Percentiles rank a stretch among this genome's conserved stretches.
Evolutionary conservation across 2,329 filamentous ascomycete genomes (phyloP).

Genomic region (Thelonectria blattea): DNA sequence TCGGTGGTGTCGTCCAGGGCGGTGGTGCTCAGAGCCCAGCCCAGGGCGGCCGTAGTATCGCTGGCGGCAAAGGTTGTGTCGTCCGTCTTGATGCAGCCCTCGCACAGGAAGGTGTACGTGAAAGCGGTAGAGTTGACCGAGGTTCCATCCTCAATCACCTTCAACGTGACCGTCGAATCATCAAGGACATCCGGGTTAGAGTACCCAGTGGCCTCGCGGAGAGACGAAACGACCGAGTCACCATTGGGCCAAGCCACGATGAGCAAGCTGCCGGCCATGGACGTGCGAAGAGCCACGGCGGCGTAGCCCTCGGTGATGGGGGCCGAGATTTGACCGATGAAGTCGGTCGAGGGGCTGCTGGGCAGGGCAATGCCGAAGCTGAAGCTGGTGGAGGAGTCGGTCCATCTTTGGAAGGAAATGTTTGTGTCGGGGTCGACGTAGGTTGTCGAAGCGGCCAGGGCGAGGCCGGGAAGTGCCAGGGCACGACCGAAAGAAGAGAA

Average conservation of each 20-base stretch:
- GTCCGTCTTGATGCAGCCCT: conserved; percentile 60
- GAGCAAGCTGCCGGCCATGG: conserved; percentile 65
- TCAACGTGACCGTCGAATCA: conserved; percentile 57
- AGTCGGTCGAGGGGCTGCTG: conserved; percentile 58
- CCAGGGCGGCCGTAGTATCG: conserved; percentile 53
- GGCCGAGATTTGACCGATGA: conserved; percentile 63
- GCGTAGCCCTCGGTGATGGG: conserved; percentile 54
- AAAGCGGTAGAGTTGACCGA: conserved; percentile 64
- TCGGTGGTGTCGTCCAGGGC: conserved; percentile 47
- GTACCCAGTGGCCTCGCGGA: conserved; percentile 65
- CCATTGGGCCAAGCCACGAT: conserved; percentile 64
- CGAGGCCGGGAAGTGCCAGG: conserved; percentile 24
- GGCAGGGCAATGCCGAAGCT: conserved; percentile 63
- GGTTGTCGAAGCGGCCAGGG: conserved; percentile 23
- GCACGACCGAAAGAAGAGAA: conserved; percentile 27
- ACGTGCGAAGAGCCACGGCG: conserved; percentile 61
- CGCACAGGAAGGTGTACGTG: conserved; percentile 69
- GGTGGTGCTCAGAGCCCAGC: conserved; percentile 60
- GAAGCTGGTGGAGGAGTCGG: conserved; percentile 50
- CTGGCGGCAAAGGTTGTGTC: conserved; percentile 53
- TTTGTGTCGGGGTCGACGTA: conserved; percentile 56
- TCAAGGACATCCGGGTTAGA: conserved; percentile 63
- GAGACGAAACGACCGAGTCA: conserved; percentile 60
- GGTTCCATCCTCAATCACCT: conserved; percentile 64
- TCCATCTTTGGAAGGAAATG: conserved; percentile 60